Conservation (phyloP, 129 eudicot species). For the Logfia minima region DNA sequence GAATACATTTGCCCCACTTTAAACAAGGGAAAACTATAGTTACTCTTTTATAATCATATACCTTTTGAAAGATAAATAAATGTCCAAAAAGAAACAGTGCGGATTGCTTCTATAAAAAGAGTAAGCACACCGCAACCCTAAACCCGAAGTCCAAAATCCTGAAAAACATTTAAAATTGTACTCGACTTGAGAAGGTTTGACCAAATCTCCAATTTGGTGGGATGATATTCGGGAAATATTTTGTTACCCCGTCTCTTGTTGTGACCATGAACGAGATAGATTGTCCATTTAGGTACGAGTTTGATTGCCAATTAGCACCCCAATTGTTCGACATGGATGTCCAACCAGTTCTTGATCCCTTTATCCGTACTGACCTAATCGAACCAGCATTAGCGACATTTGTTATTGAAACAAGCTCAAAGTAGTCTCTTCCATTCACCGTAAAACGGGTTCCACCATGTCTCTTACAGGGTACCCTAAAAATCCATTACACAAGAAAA, state of each 20-base stretch:
- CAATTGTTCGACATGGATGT: constrained; percentile 72
- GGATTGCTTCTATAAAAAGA: constrained; percentile 51
- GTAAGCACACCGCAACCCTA: constrained; percentile 39
- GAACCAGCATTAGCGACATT: constrained; percentile 77
- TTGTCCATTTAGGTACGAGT: constrained; percentile 61
- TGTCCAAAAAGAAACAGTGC: neutral
- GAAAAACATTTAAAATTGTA: constrained; percentile 41
- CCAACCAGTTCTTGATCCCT: constrained; percentile 72
- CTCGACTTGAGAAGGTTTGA: constrained; percentile 52
- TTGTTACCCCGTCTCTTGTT: constrained; percentile 65
- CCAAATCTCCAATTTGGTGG: constrained; percentile 75
- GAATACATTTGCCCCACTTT: neutral
- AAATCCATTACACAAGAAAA: constrained; percentile 8
- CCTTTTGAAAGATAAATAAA: neutral
- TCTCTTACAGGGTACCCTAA: constrained; percentile 73
- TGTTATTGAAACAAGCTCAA: constrained; percentile 66
- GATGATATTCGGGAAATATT: constrained; percentile 41
- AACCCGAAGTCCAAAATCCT: neutral
- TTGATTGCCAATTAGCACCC: constrained; percentile 88
- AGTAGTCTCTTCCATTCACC: constrained; percentile 63
- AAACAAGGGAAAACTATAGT: neutral
- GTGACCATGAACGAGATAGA: constrained; percentile 68
- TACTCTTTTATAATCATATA: constrained; percentile 12
- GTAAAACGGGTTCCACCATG: constrained; percentile 79
- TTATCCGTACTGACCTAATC: constrained; percentile 49